Evolutionary conservation across 2,329 filamentous ascomycete genomes (phyloP), one percentile per base, ranked within the genome.

Genomic region (Elsinoe perseae): DNA sequence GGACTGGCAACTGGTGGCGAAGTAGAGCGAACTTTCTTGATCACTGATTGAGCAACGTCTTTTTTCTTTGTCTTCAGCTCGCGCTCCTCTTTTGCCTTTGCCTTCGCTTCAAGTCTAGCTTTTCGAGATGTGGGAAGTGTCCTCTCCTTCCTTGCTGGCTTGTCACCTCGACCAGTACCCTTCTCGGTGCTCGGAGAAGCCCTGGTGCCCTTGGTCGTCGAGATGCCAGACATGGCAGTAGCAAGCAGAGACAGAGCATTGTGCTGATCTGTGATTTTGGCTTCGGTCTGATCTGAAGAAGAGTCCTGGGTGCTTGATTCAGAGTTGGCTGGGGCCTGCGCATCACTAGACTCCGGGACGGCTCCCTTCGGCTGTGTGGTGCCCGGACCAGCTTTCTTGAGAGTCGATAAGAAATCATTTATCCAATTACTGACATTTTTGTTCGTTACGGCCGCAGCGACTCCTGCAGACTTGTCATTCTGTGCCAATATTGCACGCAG

Each of bases 361-460:
- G 40, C n/a, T 10, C 7, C 40, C 12, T 44, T 21, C 9, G 9
- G 14, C 12, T 18, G 40, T 3, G 7, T 44, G 5, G 20, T 21
- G 12, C 40, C 40, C 4, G 40, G 40, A 18, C 40, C 23, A 25
- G 40, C 40, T 9, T 25, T 38, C 27, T 52, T 34, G 30, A 52
- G 18, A 14, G 25, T 52, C 8, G 48, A 36, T 2, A 52, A 20
- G 32, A 52, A 52, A 14, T 52, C 28, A 12, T 32, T 52, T 28
- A 52, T 52, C 48, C 48, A 52, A 12, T 20, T 32, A 20, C 48
- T 21, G 18, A 38, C 48, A 18, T 52, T 28, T 20, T 52, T 36
- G 14, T 21, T 25, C 8, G 48, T 21, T n/a, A n/a, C n/a, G n/a
- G n/a, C n/a, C n/a, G n/a, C n/a, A n/a, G n/a, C n/a, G n/a, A n/a